Base-by-base conservation (phyloP, 345 rosid genomes). In the Aethionema arabicum region DNA sequence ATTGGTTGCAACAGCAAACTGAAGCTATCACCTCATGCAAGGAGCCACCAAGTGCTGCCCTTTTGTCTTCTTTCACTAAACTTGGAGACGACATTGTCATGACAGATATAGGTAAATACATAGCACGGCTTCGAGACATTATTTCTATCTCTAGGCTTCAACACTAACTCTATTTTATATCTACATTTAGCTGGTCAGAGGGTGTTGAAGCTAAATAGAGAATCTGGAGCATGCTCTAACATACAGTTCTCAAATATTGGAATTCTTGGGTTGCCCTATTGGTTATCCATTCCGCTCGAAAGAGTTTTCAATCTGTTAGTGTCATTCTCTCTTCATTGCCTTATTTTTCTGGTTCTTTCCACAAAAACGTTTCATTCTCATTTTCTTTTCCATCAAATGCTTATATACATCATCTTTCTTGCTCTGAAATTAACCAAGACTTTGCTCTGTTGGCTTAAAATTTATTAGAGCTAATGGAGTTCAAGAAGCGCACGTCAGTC, bases 201-300 rank as follows among this genome's bases (percentile, higher is more conserved):
- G 61, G 77, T 93, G 66, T 59, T 84, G 78, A 87, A 75, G 78
- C 66, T 85, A 42, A 52, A 72, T 67, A 72, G 73, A 73, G 83
- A 83, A 54, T 78, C 96, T 55, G 79, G 90, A 68, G 76, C 76
- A 49, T 50, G 66, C 74, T 87, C 92, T 66, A 79, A 70, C 62
- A 62, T 85, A 61, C 75, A 74, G 67, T 79, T 90, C 63, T 84
- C 95, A 36, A 90, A 90, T 68, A 79, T 83, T 58, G 84, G 85
- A 66, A 65, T 77, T 56, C 90, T 93, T 69, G 97, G 97, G 66
- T 77, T 93, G 52, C 96, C 99, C 31, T 93, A 87, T 66, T 87
- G 99, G 99, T 47, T 80, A 54, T 52, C 77, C 59, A 69, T 56
- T 68, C 88, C 82, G 45, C 59, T 90, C 58, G 99, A 90, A 75